Conservation (phyloP, 2,329 filamentous ascomycete genomes). For the Myriosclerotinia scirpicola region DNA sequence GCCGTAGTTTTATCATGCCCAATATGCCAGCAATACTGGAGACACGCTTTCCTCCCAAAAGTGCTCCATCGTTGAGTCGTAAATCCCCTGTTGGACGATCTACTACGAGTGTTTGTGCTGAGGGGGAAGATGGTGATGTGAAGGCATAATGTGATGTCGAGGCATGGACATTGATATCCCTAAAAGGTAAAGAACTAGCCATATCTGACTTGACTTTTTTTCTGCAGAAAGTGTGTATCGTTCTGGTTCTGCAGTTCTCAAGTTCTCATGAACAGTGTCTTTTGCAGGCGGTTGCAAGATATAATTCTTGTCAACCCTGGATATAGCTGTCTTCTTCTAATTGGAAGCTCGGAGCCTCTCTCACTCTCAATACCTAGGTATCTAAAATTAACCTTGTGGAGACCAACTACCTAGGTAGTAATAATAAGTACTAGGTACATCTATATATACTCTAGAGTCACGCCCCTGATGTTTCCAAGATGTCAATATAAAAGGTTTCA, state of each 20-base stretch:
- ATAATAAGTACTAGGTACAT: no score
- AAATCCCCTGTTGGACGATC: slow-evolving; percentile 92
- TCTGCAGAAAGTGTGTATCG: background rate
- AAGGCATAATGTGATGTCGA: slow-evolving; percentile 93
- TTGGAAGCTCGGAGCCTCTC: slow-evolving; percentile 13
- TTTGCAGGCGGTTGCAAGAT: background rate
- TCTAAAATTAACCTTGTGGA: slow-evolving; percentile 22
- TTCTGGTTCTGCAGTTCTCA: background rate
- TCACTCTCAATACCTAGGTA: no score
- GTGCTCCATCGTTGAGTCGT: slow-evolving; percentile 75
- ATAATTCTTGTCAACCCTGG: slow-evolving; percentile 7
- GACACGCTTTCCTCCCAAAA: slow-evolving; percentile 76
- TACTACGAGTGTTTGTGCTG: slow-evolving; percentile 82
- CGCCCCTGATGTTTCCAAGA: slow-evolving; percentile 1
- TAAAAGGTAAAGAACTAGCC: slow-evolving; percentile 66
- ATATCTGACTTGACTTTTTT: slow-evolving; percentile 41
- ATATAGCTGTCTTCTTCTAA: slow-evolving; percentile 23
- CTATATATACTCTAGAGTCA: background rate
- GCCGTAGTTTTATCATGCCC: slow-evolving; percentile 87
- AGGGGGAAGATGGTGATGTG: slow-evolving; percentile 88
- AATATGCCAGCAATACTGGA: slow-evolving; percentile 94
- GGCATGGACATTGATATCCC: slow-evolving; percentile 96
- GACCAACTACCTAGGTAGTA: background rate
- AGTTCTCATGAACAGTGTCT: background rate
- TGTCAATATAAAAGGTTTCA: slow-evolving; percentile 16